Evolutionary conservation across 2,329 filamentous ascomycete genomes (phyloP).

Genomic region (Leptographium flavum): DNA sequence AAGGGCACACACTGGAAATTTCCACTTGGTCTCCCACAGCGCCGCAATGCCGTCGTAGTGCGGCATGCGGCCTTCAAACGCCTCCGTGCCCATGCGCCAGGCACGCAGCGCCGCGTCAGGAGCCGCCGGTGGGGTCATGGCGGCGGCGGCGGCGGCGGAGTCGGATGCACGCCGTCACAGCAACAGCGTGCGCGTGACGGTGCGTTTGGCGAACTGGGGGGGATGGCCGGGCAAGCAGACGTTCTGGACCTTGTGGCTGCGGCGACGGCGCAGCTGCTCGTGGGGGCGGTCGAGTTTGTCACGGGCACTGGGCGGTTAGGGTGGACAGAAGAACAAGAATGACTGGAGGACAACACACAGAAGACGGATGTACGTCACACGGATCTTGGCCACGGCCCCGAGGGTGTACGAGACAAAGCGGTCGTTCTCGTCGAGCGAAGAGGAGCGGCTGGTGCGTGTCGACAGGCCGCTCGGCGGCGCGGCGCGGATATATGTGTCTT

Average conservation of each 20-base stretch:
- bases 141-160: conserved; percentile 2
- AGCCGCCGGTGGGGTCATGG: conserved; percentile 14
- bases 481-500: background rate
- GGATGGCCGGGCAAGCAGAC: conserved; percentile 8
- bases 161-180: background rate
- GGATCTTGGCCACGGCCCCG: conserved; percentile 27
- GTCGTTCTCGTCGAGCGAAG: conserved; percentile 10
- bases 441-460: background rate
- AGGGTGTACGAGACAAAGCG: conserved; percentile 27
- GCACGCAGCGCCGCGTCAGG: background rate
- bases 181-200: conserved; percentile 15
- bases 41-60: conserved; percentile 46
- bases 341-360: conserved; percentile 4
- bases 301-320: conserved; percentile 7
- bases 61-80: conserved; percentile 30
- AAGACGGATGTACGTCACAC: conserved; percentile 26
- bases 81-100: conserved; percentile 13
- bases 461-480: background rate
- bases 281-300: conserved; percentile 6
- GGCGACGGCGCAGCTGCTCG: conserved; percentile 13
- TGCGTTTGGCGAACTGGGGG: conserved; percentile 19
- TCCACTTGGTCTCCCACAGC: conserved; percentile 68
- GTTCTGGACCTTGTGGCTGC: conserved; percentile 13
- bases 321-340: background rate
- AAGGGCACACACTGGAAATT: conserved; percentile 32